phyloP scores from a whole-genome alignment of 495 filamentous ascomycete genomes.

The Amphirosellinia nigrospora region DNA sequence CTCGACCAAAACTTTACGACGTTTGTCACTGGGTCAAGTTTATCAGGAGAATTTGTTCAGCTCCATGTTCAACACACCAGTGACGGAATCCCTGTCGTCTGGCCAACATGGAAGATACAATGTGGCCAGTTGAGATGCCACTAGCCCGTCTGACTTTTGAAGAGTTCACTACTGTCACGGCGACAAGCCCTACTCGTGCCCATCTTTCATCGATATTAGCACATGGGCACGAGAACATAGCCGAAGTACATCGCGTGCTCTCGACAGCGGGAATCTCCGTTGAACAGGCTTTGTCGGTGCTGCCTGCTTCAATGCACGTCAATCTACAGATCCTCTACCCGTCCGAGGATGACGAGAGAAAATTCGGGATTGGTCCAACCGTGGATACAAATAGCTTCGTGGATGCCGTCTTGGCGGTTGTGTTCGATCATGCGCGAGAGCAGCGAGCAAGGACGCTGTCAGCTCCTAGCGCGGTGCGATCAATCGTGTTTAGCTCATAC shows the following conservation, averaged over 20 bases:
- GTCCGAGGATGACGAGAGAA: conserved; percentile 69
- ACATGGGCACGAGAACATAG: conserved; percentile 61
- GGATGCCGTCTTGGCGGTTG: conserved; percentile 79
- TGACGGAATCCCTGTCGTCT: conserved; percentile 85
- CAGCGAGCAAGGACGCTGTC: conserved; percentile 63
- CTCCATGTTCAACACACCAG: conserved; percentile 89
- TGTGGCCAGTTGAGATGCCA: conserved; percentile 79
- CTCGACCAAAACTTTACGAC: conserved; percentile 80
- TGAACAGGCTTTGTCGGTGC: conserved; percentile 70
- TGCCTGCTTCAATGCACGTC: conserved; percentile 80
- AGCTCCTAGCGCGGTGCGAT: conserved; percentile 72
- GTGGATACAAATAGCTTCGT: conserved; percentile 86
- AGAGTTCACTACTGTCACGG: conserved; percentile 74
- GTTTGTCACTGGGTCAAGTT: conserved; percentile 91
- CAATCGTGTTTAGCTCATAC: conserved; percentile 90
- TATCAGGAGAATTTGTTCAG: conserved; percentile 91
- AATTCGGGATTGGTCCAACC: conserved; percentile 69
- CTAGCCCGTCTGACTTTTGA: conserved; percentile 74
- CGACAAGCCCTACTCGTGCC: conserved; percentile 50
- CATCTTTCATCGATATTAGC: conserved; percentile 53
- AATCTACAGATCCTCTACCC: conserved; percentile 90
- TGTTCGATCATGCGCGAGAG: conserved; percentile 88
- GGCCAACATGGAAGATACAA: conserved; percentile 78
- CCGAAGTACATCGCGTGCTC: conserved; percentile 69
- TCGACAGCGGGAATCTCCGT: conserved; percentile 77